Evolutionary conservation across 768 basidiomycete genomes (phyloP).

Genomic region (Russula earlei): DNA sequence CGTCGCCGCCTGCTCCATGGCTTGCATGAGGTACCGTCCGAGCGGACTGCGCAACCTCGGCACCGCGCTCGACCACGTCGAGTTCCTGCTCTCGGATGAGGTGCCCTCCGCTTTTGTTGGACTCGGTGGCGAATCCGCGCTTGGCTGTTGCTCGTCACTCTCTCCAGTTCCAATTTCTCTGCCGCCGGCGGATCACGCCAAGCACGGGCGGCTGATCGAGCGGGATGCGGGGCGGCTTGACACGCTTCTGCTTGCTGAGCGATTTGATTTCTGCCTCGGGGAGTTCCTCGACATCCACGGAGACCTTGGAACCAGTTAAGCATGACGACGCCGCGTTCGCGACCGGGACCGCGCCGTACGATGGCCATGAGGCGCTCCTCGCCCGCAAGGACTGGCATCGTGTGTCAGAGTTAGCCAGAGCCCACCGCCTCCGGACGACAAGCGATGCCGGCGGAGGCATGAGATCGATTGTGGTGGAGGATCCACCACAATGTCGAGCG

Average conservation of each 20-base stretch:
- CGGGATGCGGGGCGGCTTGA: slow-evolving; percentile 79
- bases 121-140: slow-evolving; percentile 9
- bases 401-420: slow-evolving; percentile 91
- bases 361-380: slow-evolving; percentile 70
- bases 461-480: slow-evolving; percentile 81
- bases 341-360: slow-evolving; percentile 58
- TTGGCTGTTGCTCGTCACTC: slow-evolving; percentile 32
- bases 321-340: slow-evolving; percentile 73
- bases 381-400: slow-evolving; percentile 63
- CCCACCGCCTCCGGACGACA: slow-evolving; percentile 83
- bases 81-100: slow-evolving; percentile 15
- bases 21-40: slow-evolving; percentile 60
- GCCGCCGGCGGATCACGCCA: slow-evolving; percentile 55
- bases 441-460: slow-evolving; percentile 76
- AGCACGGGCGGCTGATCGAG: slow-evolving; percentile 88
- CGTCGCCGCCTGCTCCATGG: slow-evolving; percentile 61
- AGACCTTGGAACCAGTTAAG: slow-evolving; percentile 81
- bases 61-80: slow-evolving; percentile 42
- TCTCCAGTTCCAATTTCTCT: slow-evolving; percentile 57
- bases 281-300: slow-evolving; percentile 84
- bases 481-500: slow-evolving; percentile 83
- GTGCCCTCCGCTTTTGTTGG: slow-evolving; percentile 11
- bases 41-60: slow-evolving; percentile 65
- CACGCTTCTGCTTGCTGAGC: slow-evolving; percentile 73
- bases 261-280: slow-evolving; percentile 79